Evolutionary conservation across 768 basidiomycete species (phyloP), one percentile per base, ranked within the genome.

Genomic region (Amanita brunnescens): DNA sequence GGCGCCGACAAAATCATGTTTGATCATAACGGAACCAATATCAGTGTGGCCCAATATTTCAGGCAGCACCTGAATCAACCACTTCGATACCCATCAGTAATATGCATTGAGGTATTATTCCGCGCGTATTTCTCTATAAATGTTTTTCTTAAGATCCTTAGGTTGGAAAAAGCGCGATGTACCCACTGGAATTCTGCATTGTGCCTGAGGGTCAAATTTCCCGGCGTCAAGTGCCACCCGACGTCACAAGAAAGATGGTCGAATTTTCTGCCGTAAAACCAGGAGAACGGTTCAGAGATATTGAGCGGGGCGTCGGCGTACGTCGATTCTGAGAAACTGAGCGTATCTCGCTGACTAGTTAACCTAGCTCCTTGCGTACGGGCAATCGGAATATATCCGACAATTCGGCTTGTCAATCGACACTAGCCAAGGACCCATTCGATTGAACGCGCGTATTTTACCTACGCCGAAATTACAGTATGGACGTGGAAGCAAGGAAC

Each of bases 191-290:
- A 56, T 62, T 80, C 1, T 89, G 87, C 59, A 64, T 60, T 0
- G 81, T 90, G 2, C 70, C 75, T 0, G 61, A 71, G 0, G 87
- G 86, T 0, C 87, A 90, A 57, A 77, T 87, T 34, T 80, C 85
- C 73, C 73, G 79, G 37, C 86, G 83, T 56, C 80, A 85, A 44
- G 69, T 91, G 0, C 85, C 86, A 0, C 69, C 79, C 0, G 83
- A 87, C 39, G 81, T 81, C 58, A 81, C 81, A 0, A 76, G 73
- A 46, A 71, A 75, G 1, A 75, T 89, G 2, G 70, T 88, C 0
- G 72, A 73, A 0, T 89, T 90, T 54, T 75, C 87, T 0, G 85
- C 83, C 0, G 81, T 79, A 68, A 75, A 62, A 38, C 87, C 87
- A 0, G 51, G 57, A 0, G 79, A 82, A 0, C 76, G 84, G 8